A percentile compares a stretch with the other conserved stretches of the same genome.
phyloP scores from a whole-genome alignment of 2,329 filamentous ascomycete genomes.

The Scytalidium lignicola region DNA sequence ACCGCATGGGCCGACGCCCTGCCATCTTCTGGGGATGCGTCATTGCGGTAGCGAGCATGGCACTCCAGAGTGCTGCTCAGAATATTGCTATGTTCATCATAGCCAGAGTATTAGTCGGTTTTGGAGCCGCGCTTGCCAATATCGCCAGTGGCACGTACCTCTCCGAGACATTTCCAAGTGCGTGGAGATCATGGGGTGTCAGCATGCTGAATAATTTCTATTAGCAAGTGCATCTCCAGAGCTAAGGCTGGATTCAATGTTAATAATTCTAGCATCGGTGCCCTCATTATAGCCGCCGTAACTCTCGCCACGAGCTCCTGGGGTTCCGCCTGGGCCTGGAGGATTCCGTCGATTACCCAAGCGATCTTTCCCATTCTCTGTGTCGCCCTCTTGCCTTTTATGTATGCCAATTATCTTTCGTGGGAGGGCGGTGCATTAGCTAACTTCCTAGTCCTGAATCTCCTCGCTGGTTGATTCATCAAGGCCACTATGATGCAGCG shows the following conservation, averaged over 20 bases:
- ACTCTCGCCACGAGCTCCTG: conserved; percentile 29
- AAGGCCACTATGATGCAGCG: conserved; percentile 37
- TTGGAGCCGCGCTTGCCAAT: conserved; percentile 8
- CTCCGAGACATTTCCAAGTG: conserved; percentile 41
- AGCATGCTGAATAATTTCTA: conserved; percentile 35
- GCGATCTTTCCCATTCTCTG: conserved; percentile 19
- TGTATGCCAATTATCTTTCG: conserved; percentile 9
- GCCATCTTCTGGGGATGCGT: conserved; percentile 1
- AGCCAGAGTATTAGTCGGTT: conserved; percentile 6
- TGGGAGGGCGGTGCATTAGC: too few relatives aligned
- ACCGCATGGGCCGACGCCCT: conserved; percentile 26
- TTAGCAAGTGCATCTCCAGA: conserved; percentile 3
- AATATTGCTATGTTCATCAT: conserved; percentile 8
- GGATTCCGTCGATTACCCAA: conserved; percentile 28
- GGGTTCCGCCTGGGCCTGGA: conserved; percentile 27
- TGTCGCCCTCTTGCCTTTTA: conserved; percentile 33
- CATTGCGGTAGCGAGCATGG: conserved; percentile 1
- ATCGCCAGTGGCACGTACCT: conserved; percentile 44
- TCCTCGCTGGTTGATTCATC: conserved; percentile 40
- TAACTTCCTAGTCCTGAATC: conserved; percentile 32
- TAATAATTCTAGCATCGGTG: conserved; percentile 30
- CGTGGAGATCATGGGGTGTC: conserved; percentile 39
- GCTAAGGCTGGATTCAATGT: background rate
- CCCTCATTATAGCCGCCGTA: conserved; percentile 26
- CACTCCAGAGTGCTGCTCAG: conserved; percentile 5